Conservation (phyloP, 371 early-diverging fungal genomes). For the Mucor velutinosus region DNA sequence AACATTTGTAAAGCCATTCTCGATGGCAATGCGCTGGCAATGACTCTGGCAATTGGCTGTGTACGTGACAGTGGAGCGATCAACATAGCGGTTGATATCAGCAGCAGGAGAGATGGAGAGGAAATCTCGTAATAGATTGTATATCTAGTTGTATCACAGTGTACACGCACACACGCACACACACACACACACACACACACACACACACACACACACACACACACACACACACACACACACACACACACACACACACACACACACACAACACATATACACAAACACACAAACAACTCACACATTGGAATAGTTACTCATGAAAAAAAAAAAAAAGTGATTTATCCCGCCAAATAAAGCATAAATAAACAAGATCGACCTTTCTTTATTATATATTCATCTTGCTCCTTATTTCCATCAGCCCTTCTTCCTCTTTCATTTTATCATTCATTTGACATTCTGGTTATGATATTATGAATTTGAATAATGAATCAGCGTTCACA, state of each 20-base stretch:
- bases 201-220: no score
- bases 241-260: not conserved
- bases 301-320: not conserved
- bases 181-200: not conserved
- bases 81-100: not conserved
- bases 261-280: not conserved
- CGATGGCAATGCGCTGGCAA: not conserved
- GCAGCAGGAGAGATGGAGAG: not conserved
- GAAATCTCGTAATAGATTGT: not conserved
- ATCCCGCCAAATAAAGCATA: slow-evolving; percentile 17
- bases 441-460: not conserved
- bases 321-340: not conserved
- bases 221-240: not conserved
- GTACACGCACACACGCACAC: not conserved
- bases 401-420: not conserved
- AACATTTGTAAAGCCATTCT: not conserved
- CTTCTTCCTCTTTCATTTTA: slow-evolving; percentile 1
- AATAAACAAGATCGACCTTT: slow-evolving; percentile 13
- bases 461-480: slow-evolving; percentile 10
- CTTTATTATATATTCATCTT: slow-evolving; percentile 5
- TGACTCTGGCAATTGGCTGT: not conserved
- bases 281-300: not conserved
- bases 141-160: slow-evolving; percentile 3
- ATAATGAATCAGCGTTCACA: slow-evolving; percentile 8
- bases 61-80: not conserved